A percentile compares a stretch with the other conserved stretches of the same genome.
These are phyloP conservation scores for Musa acuminata DNA, from an alignment of 176 grass and related monocot species.

Conservation along the genomic window DNA sequence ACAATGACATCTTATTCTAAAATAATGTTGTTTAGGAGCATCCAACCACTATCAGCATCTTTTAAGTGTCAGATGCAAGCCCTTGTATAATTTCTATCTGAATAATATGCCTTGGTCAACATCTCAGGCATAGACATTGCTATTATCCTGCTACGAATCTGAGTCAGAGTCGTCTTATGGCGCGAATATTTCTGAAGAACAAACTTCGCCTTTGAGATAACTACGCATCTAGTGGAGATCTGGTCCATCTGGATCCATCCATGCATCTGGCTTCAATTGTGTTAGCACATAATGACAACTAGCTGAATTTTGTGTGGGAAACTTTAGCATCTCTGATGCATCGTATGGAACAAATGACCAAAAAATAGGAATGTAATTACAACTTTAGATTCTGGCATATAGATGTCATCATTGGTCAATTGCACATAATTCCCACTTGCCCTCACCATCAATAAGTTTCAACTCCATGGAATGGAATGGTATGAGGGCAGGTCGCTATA, in stretches of 20 bases:
- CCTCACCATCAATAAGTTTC: constrained; percentile 89
- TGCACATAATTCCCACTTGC: constrained; percentile 79
- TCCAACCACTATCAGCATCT: background rate
- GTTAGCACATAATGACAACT: background rate
- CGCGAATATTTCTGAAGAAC: no score
- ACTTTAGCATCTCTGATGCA: background rate
- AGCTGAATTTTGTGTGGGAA: background rate
- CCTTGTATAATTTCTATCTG: background rate
- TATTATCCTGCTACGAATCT: no score
- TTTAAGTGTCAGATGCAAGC: background rate
- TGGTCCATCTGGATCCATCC: no score
- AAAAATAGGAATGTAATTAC: background rate
- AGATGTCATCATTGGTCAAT: constrained; percentile 42
- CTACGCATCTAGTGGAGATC: no score
- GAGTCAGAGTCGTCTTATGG: no score
- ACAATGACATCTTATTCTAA: background rate
- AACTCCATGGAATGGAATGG: constrained; percentile 89
- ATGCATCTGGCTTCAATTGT: background rate
- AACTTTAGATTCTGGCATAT: background rate
- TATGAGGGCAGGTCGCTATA: constrained; percentile 79
- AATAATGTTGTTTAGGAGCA: background rate
- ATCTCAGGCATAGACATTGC: no score
- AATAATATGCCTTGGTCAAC: background rate
- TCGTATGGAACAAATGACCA: background rate
- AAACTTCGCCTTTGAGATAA: no score